phyloP scores from a whole-genome alignment of 2,329 filamentous ascomycete genomes.

The Fusarium secorum region DNA sequence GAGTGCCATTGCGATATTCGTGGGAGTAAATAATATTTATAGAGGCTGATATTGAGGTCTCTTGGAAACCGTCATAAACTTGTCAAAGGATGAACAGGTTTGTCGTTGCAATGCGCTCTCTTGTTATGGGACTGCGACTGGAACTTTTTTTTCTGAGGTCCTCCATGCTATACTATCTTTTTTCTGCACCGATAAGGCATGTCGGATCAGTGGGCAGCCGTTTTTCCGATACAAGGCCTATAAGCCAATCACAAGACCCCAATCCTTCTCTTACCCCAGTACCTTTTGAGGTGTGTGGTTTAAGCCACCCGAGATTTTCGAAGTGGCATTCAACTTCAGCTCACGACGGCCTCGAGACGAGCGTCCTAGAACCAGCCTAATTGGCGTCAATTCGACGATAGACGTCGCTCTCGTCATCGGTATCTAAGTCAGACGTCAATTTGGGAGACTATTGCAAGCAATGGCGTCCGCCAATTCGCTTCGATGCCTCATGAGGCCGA shows the following conservation, averaged over 20 bases:
- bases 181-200: slow-evolving; percentile 41
- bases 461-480: slow-evolving; percentile 54
- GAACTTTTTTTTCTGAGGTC: slow-evolving; percentile 38
- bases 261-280: slow-evolving; percentile 3
- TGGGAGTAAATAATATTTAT: neutral
- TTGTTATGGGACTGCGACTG: slow-evolving; percentile 14
- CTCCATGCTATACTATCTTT: slow-evolving; percentile 8
- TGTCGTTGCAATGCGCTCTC: slow-evolving; percentile 7
- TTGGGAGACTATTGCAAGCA: slow-evolving; percentile 5
- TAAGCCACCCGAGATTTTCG: slow-evolving; percentile 44
- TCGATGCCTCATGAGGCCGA: slow-evolving; percentile 53
- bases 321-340: slow-evolving; percentile 37
- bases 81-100: neutral
- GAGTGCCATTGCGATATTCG: slow-evolving; percentile 45
- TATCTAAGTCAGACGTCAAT: neutral
- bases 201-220: slow-evolving; percentile 40
- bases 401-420: neutral
- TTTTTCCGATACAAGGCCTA: slow-evolving; percentile 33
- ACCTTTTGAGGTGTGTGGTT: slow-evolving; percentile 35
- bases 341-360: slow-evolving; percentile 36
- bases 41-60: neutral
- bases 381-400: slow-evolving; percentile 44
- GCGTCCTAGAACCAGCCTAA: slow-evolving; percentile 39
- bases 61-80: neutral
- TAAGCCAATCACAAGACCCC: slow-evolving; percentile 30